Evolutionary conservation across 2,329 filamentous ascomycete genomes (phyloP).

Genomic region (Penicillium sp.): DNA sequence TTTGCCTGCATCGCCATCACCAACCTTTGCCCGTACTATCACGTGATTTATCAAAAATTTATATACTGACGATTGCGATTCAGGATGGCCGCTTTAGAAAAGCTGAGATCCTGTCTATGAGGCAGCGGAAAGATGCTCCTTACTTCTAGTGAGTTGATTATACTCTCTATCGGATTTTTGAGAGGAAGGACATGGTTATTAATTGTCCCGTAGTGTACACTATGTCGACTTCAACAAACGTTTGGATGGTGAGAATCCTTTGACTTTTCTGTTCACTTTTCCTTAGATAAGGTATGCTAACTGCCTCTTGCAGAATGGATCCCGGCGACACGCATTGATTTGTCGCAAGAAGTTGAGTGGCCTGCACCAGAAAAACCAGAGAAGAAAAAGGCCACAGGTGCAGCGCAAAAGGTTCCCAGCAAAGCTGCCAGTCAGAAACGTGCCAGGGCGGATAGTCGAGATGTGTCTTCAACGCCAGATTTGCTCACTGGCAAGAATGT

Average conservation of each 20-base stretch:
- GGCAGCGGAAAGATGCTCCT: slow-evolving; percentile 79
- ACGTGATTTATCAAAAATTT: slow-evolving; percentile 28
- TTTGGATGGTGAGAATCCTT: slow-evolving; percentile 48
- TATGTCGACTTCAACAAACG: slow-evolving; percentile 98
- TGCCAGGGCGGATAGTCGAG: slow-evolving; percentile 46
- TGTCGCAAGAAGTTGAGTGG: slow-evolving; percentile 92
- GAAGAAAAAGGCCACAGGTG: slow-evolving; percentile 68
- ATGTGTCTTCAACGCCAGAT: slow-evolving; percentile 56
- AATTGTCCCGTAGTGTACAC: slow-evolving; percentile 59
- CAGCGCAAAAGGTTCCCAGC: slow-evolving; percentile 48
- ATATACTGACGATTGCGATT: slow-evolving; percentile 11
- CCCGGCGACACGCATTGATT: slow-evolving; percentile 73
- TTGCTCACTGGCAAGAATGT: slow-evolving; percentile 45
- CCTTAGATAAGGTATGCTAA: slow-evolving; percentile 20
- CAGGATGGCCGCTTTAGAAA: slow-evolving; percentile 79
- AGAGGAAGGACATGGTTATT: slow-evolving; percentile 17
- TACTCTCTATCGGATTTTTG: neutral
- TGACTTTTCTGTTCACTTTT: neutral
- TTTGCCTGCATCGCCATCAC: slow-evolving; percentile 15
- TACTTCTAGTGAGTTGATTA: slow-evolving; percentile 66
- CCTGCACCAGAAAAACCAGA: slow-evolving; percentile 86
- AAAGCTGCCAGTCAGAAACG: slow-evolving; percentile 57
- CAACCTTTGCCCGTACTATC: slow-evolving; percentile 20
- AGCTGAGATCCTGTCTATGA: slow-evolving; percentile 94
- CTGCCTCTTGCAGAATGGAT: slow-evolving; percentile 75